A percentile compares a stretch with the other conserved stretches of the same genome.
These are phyloP conservation scores for Gillenia trifoliata DNA, from an alignment of 306 rosid genomes.

Conservation along the genomic window DNA sequence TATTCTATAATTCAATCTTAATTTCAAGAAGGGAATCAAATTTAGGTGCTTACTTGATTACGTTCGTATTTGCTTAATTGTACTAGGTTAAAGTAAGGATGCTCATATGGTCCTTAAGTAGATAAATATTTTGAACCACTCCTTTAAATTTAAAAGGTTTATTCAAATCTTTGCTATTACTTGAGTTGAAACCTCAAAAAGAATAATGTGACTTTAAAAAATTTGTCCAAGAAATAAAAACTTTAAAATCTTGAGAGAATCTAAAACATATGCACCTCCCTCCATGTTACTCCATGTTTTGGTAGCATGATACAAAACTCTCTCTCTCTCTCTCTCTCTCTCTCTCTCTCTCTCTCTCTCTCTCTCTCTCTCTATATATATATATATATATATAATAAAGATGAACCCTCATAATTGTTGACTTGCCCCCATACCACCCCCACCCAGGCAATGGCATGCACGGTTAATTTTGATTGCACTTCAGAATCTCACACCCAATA, in stretches of 20 bases:
- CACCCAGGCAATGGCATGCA: not conserved
- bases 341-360: no score
- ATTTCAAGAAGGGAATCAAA: no score
- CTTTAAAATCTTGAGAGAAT: not conserved
- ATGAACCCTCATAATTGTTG: not conserved
- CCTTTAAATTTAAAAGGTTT: no score
- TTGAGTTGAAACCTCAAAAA: constrained; percentile 5
- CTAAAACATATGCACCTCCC: constrained; percentile 2
- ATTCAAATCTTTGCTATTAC: not conserved
- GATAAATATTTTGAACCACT: no score
- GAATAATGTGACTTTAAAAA: not conserved
- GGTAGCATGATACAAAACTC: constrained; percentile 2
- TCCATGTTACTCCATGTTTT: constrained; percentile 23
- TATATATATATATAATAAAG: no score
- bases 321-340: no score
- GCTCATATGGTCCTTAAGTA: no score
- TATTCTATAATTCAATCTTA: no score
- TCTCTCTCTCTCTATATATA: no score
- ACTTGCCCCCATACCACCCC: constrained; percentile 12
- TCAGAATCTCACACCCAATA: not conserved
- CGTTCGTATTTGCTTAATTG: no score
- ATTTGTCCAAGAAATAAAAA: not conserved
- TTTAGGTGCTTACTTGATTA: no score
- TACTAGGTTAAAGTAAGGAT: no score
- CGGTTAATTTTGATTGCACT: constrained; percentile 1